These are phyloP conservation scores for Saccharata proteae DNA, from an alignment of 2,329 filamentous ascomycete species.

Conservation along the genomic window DNA sequence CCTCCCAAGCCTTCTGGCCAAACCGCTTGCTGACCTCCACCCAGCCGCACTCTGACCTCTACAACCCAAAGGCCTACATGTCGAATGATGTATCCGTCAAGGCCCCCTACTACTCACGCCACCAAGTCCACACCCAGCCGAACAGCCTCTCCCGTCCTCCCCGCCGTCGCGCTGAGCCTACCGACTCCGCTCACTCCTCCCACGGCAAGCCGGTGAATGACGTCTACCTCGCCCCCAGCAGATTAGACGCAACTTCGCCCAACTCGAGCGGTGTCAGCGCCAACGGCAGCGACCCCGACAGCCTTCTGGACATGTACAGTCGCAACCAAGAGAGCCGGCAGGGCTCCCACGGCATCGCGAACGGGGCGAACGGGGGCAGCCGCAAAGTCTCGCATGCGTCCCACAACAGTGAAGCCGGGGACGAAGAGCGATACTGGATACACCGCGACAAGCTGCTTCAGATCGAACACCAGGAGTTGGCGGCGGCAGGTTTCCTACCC, in stretches of 20 bases:
- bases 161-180: slow-evolving; percentile 20
- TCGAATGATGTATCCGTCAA: slow-evolving; percentile 19
- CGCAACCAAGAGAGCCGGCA: slow-evolving; percentile 13
- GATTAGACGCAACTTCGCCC: slow-evolving; percentile 24
- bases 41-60: slow-evolving; percentile 14
- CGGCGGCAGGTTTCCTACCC: slow-evolving; percentile 58
- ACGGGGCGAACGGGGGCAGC: not conserved
- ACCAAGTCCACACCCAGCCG: no score
- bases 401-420: slow-evolving; percentile 1
- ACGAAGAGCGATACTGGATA: slow-evolving; percentile 51
- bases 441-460: slow-evolving; percentile 72
- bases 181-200: slow-evolving; percentile 17
- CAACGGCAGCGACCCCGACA: slow-evolving; percentile 33
- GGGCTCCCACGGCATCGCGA: slow-evolving; percentile 1
- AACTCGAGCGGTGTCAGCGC: slow-evolving; percentile 32
- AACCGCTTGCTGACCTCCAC: slow-evolving; percentile 16
- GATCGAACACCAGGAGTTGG: slow-evolving; percentile 70
- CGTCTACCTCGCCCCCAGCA: slow-evolving; percentile 21
- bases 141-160: slow-evolving; percentile 20
- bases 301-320: slow-evolving; percentile 34
- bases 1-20: not conserved
- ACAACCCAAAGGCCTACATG: slow-evolving; percentile 23
- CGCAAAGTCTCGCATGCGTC: not conserved
- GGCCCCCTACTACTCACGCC: slow-evolving; percentile 15
- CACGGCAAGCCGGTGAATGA: slow-evolving; percentile 16